Conservation (phyloP, 768 basidiomycete species). For the Cytidiella melzeri region DNA sequence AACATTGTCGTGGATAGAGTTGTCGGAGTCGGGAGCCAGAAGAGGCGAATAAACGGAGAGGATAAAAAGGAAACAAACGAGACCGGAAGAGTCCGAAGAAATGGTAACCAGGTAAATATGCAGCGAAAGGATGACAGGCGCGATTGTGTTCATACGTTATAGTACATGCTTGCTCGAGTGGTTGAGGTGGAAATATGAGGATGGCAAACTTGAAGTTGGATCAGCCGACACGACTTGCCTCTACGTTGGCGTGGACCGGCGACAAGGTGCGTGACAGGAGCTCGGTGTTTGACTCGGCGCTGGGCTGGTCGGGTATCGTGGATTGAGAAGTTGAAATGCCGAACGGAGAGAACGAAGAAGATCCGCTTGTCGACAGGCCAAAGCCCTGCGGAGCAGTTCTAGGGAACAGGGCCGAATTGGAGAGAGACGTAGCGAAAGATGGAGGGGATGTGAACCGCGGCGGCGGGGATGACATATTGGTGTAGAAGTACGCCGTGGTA, state of each 20-base stretch:
- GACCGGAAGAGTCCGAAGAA: conserved; percentile 16
- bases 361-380: conserved; percentile 18
- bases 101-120: conserved; percentile 21
- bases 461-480: conserved; percentile 27
- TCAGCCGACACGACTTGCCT: conserved; percentile 42
- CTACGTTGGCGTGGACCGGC: conserved; percentile 31
- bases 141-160: conserved; percentile 19
- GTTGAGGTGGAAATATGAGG: conserved; percentile 1
- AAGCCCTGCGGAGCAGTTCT: conserved; percentile 22
- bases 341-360: conserved; percentile 30
- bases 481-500: conserved; percentile 27
- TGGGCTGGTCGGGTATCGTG: conserved; percentile 27
- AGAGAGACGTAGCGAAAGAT: conserved; percentile 17
- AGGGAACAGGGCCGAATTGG: conserved; percentile 18
- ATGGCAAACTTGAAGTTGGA: conserved; percentile 14
- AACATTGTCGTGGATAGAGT: conserved; percentile 11
- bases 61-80: conserved; percentile 1
- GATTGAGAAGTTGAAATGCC: conserved; percentile 29
- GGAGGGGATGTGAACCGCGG: conserved; percentile 32
- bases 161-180: conserved; percentile 21
- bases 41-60: not conserved
- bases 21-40: conserved; percentile 7
- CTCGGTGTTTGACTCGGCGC: conserved; percentile 23
- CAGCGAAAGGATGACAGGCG: conserved; percentile 14
- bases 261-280: conserved; percentile 19